Base-by-base conservation (phyloP, 2,329 filamentous ascomycete species). In the Microsporum audouinii region DNA sequence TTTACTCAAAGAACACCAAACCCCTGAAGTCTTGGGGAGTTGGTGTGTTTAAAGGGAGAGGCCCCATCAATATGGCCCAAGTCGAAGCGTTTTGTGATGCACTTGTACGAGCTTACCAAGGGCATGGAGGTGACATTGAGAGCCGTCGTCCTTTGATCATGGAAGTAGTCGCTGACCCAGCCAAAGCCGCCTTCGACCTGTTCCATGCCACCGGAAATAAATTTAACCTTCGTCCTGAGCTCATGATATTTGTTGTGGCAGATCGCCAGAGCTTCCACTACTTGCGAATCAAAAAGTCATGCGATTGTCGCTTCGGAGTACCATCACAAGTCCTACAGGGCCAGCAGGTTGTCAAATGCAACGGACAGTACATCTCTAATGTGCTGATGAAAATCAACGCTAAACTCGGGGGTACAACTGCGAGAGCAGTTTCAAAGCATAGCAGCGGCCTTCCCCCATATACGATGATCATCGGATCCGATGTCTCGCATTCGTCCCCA, bases 371-470 rank as follows among this genome's bases (percentile, higher is more conserved):
- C 74, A 87, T 89, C 68, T 94, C 89, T 0, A 99, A 99, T 64
- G 90, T 99, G 0, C 83, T 85, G 65, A 94, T 99, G 89, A 99
- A 99, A 77, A 85, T 99, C 66, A 97, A 99, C 68, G 88, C 89
- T 2, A 99, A 99, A 77, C 82, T 99, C 1, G 94, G 94, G 12
- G 94, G 94, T 4, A 82, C 84, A 0, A 96, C 90, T 0, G 85
- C 76, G 63, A 73, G 78, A 58, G 79, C 77, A 1, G 67, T 79
- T n/a, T 70, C 75, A 2, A 71, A 70, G 77, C 59, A 78, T 72
- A 51, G 70, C 69, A 58, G 73, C 68, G 68, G 74, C 10, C 51
- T 74, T 27, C 69, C 73, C 57, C 69, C 72, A 56, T 67, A 65
- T 0, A 94, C 90, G 0, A 87, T 96, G 81, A 84, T 96, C 56